phyloP scores from a whole-genome alignment of 441 rosid genomes.

The Arabidopsis hybrid region DNA sequence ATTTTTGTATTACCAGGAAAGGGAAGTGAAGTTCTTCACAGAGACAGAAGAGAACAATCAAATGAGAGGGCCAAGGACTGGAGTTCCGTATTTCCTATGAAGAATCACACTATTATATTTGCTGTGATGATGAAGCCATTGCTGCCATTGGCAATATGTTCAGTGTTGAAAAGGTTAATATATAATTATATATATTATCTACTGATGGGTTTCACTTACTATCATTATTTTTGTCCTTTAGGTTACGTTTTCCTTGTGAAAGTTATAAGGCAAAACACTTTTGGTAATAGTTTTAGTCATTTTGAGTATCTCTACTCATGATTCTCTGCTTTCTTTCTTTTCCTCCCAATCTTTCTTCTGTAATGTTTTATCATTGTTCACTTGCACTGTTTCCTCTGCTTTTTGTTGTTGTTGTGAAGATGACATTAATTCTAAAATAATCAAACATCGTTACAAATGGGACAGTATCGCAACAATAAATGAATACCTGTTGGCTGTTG shows the following conservation, averaged over 20 bases:
- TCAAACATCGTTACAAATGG: constrained; percentile 9
- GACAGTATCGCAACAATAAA: background rate
- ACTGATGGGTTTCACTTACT: constrained; percentile 42
- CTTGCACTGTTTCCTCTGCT: constrained; percentile 1
- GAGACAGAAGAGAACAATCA: constrained; percentile 99
- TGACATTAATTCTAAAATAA: constrained; percentile 29
- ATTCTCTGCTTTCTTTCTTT: constrained; percentile 5
- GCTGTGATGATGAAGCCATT: constrained; percentile 40
- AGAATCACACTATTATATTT: constrained; percentile 11
- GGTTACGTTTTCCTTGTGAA: constrained; percentile 38
- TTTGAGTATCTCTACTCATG: constrained; percentile 25
- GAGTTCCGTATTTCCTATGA: constrained; percentile 96
- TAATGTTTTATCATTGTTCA: constrained; percentile 15
- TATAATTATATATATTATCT: constrained; percentile 41
- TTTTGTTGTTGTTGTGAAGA: constrained; percentile 34
- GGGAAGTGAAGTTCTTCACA: constrained; percentile 96
- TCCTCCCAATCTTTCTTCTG: constrained; percentile 5
- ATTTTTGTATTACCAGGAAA: constrained; percentile 63
- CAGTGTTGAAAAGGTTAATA: constrained; percentile 34
- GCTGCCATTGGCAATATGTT: constrained; percentile 45
- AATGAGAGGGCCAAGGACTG: constrained; percentile 99
- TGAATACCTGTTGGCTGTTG: background rate
- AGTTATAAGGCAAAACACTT: constrained; percentile 19
- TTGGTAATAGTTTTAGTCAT: constrained; percentile 37
- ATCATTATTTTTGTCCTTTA: constrained; percentile 34